These are phyloP conservation scores for Citrus australasica DNA, from an alignment of 345 rosid genomes.

Conservation along the genomic window DNA sequence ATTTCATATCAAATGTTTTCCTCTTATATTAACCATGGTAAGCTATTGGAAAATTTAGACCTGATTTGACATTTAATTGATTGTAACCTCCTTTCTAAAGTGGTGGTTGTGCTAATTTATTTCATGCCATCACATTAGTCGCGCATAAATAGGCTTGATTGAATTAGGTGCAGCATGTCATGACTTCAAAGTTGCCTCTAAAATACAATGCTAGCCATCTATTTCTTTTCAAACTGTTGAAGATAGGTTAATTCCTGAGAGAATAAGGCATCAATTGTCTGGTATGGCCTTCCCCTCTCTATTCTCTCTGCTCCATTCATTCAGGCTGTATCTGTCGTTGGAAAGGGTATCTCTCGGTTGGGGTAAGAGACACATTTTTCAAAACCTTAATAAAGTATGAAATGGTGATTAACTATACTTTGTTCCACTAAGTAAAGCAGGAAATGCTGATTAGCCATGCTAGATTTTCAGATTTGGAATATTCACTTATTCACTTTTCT, in stretches of 20 bases:
- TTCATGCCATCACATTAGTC: not conserved
- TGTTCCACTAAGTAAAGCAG: too few relatives aligned
- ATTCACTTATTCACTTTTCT: too few relatives aligned
- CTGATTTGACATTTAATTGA: not conserved
- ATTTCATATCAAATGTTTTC: not conserved
- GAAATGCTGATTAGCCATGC: too few relatives aligned
- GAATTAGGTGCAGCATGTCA: not conserved
- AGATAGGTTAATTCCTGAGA: not conserved
- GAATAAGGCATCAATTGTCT: not conserved
- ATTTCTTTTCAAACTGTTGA: slow-evolving; percentile 7
- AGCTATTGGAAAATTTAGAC: not conserved
- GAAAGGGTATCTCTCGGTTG: too few relatives aligned
- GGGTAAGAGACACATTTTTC: too few relatives aligned
- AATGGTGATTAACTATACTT: too few relatives aligned
- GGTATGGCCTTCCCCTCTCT: not conserved
- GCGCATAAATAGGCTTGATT: not conserved
- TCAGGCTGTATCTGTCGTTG: too few relatives aligned
- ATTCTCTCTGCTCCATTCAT: not conserved
- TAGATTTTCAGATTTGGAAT: too few relatives aligned
- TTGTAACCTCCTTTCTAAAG: not conserved
- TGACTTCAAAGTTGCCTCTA: not conserved
- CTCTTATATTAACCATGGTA: not conserved
- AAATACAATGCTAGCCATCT: too few relatives aligned
- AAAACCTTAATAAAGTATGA: too few relatives aligned
- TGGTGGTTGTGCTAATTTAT: not conserved